phyloP scores from a whole-genome alignment of 2,329 filamentous ascomycete species.

The Aspergillus terreus region DNA sequence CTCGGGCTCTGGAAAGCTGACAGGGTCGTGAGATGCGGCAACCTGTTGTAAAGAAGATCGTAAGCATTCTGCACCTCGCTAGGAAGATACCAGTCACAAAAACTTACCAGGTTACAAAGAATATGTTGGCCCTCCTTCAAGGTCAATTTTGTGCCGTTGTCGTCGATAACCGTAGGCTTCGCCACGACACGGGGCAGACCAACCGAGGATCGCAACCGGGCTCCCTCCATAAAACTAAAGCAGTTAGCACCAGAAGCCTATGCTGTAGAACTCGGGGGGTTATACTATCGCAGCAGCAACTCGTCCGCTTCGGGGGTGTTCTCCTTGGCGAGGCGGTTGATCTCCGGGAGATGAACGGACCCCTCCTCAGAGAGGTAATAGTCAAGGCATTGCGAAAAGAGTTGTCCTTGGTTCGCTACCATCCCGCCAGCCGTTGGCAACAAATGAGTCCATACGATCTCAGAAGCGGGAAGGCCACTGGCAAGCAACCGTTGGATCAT shows the following conservation, averaged over 20 bases:
- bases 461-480: slow-evolving; percentile 43
- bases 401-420: slow-evolving; percentile 55
- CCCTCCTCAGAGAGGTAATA: slow-evolving; percentile 53
- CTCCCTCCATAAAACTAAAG: slow-evolving; percentile 39
- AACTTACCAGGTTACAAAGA: slow-evolving; percentile 35
- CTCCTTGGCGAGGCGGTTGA: slow-evolving; percentile 46
- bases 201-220: slow-evolving; percentile 36
- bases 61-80: not conserved
- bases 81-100: not conserved
- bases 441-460: slow-evolving; percentile 56
- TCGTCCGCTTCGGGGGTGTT: slow-evolving; percentile 46
- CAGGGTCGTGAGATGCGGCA: slow-evolving; percentile 33
- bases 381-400: slow-evolving; percentile 56
- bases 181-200: slow-evolving; percentile 34
- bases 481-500: slow-evolving; percentile 53
- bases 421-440: slow-evolving; percentile 56
- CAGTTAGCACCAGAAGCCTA: not conserved
- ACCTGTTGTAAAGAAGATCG: slow-evolving; percentile 19
- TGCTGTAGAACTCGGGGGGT: not conserved
- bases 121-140: slow-evolving; percentile 35
- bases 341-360: slow-evolving; percentile 44
- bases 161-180: slow-evolving; percentile 30
- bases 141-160: slow-evolving; percentile 28
- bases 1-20: slow-evolving; percentile 36
- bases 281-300: slow-evolving; percentile 49